Percentiles rank a stretch among this genome's conserved stretches.
Conservation (phyloP, 2,329 filamentous ascomycete genomes). For the Diaporthe longicolla region DNA sequence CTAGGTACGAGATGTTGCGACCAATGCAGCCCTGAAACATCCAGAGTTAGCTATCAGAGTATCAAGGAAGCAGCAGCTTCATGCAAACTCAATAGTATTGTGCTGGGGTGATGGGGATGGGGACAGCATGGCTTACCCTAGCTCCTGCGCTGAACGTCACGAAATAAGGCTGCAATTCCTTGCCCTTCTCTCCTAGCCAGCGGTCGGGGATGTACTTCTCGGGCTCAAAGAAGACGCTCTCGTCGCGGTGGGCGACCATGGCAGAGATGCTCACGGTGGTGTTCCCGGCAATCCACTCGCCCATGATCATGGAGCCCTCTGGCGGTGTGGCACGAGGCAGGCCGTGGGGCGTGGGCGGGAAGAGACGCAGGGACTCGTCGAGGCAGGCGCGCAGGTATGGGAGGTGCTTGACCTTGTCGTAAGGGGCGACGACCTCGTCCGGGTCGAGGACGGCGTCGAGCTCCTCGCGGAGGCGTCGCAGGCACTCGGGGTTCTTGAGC, state of each 20-base stretch:
- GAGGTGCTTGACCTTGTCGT: constrained; percentile 54
- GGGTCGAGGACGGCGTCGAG: constrained; percentile 60
- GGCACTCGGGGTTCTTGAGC: constrained; percentile 59
- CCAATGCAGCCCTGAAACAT: constrained; percentile 45
- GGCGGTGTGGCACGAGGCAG: constrained; percentile 58
- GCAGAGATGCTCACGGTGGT: constrained; percentile 58
- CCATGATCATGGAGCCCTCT: constrained; percentile 55
- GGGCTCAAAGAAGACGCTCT: constrained; percentile 57
- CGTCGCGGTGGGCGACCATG: constrained; percentile 62
- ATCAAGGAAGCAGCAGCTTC: not conserved
- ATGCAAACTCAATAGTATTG: not conserved
- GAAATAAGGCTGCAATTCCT: constrained; percentile 26
- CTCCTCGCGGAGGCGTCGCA: constrained; percentile 60
- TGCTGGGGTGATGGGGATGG: too few species aligned
- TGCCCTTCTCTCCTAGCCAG: constrained; percentile 49
- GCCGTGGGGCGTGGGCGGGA: constrained; percentile 58
- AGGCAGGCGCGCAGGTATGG: constrained; percentile 59
- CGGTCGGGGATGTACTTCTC: constrained; percentile 53
- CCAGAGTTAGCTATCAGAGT: not conserved
- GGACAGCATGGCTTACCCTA: not conserved
- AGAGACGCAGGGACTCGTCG: constrained; percentile 61
- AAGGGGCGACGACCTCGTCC: constrained; percentile 59
- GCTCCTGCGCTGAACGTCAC: not conserved
- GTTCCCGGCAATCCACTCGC: constrained; percentile 56
- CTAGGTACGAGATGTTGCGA: constrained; percentile 57